phyloP scores from a whole-genome alignment of 2,329 filamentous ascomycete species.

The Phoma sp. region DNA sequence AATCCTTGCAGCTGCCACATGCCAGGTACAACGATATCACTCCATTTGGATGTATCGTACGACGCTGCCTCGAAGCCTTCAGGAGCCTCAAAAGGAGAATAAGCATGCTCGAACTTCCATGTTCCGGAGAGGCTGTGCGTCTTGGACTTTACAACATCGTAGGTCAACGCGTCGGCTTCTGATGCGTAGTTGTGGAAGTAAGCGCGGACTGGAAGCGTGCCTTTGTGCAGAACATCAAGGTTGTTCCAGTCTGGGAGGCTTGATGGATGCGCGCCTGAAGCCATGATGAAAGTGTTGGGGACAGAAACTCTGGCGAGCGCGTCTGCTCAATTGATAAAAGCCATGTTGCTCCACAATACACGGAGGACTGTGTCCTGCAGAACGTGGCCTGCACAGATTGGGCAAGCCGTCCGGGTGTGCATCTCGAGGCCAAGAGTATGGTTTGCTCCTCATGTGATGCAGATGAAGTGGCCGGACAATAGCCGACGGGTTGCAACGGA shows the following conservation, averaged over 20 bases:
- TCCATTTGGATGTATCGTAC: conserved; percentile 54
- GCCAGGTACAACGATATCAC: conserved; percentile 66
- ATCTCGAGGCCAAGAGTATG: conserved; percentile 18
- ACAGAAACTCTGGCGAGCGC: conserved; percentile 1
- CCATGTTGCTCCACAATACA: conserved; percentile 13
- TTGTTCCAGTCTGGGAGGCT: conserved; percentile 67
- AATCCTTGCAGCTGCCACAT: conserved; percentile 75
- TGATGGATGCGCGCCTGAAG: conserved; percentile 30
- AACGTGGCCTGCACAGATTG: conserved; percentile 19
- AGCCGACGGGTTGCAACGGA: conserved; percentile 11
- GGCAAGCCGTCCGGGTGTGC: conserved; percentile 31
- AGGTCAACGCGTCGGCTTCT: conserved; percentile 57
- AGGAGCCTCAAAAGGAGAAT: conserved; percentile 46
- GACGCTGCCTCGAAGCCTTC: conserved; percentile 40
- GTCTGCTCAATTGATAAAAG: conserved; percentile 11
- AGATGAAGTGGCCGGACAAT: neutral
- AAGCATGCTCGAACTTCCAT: conserved; percentile 51
- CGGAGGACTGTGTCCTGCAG: conserved; percentile 9
- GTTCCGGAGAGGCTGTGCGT: conserved; percentile 43
- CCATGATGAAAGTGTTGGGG: conserved; percentile 21
- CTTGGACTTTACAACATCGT: conserved; percentile 44
- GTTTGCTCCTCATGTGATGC: conserved; percentile 18
- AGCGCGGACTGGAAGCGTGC: conserved; percentile 63
- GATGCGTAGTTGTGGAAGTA: conserved; percentile 62
- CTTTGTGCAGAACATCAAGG: conserved; percentile 64